Evolutionary conservation across 176 grass and related monocot genomes (phyloP).

Genomic region (Neostapfia colusana): DNA sequence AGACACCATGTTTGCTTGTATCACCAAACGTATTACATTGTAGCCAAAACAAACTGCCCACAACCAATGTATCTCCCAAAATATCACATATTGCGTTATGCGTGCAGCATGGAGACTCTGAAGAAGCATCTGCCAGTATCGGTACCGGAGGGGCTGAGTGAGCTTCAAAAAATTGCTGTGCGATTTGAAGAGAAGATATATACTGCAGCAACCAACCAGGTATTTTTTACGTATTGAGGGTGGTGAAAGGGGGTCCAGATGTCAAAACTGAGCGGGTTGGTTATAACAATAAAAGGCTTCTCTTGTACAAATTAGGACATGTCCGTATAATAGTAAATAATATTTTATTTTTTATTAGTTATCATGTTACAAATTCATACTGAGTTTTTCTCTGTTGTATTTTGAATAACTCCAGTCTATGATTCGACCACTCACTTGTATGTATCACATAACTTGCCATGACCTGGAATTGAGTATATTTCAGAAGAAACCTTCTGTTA

Average conservation of each 20-base stretch:
- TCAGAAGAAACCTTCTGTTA: no score
- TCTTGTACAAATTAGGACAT: no score
- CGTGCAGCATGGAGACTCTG: slow-evolving; percentile 66
- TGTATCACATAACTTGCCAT: no score
- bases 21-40: not conserved
- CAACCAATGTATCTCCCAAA: not conserved
- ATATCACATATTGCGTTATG: not conserved
- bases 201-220: slow-evolving; percentile 56
- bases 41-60: not conserved
- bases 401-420: no score
- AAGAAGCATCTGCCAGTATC: slow-evolving; percentile 66
- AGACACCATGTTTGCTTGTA: no score
- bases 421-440: no score
- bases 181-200: slow-evolving; percentile 79
- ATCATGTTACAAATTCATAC: no score
- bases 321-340: no score
- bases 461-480: no score
- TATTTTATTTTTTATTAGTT: no score
- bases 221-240: not conserved
- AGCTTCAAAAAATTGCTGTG: slow-evolving; percentile 61
- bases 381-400: no score
- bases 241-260: not conserved
- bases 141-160: slow-evolving; percentile 54
- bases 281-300: not conserved
- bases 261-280: not conserved